Base-by-base conservation (phyloP, 1,284 basidiomycete genomes). In the Peniophora sp. region DNA sequence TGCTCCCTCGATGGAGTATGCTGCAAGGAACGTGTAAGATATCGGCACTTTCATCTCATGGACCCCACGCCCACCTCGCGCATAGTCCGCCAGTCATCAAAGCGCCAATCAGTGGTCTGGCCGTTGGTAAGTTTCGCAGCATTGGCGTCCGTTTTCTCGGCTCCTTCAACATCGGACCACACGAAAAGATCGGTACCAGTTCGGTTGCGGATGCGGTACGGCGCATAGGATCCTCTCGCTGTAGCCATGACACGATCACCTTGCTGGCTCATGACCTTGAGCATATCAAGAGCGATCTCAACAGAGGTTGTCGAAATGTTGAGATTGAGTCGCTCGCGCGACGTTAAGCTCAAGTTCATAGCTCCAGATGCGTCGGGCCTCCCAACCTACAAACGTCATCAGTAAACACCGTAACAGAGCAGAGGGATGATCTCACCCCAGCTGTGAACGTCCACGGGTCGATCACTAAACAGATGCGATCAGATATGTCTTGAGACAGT, bases 361-460 rank as follows among this genome's bases (percentile, higher is more conserved):
- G 83, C 80, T 39, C 76, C 76, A 0, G 73, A 68, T 1, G 73
- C 64, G 22, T 65, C 72, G 51, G 83, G 79, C 65, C 72, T 80
- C 3, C 71, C 61, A 42, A 81, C 67, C 85, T 88, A 56, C 22
- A 45, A 17, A 24, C 20, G 20, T 24, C n/a, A 47, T 17, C 10
- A 32, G 27, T 12, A 6, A 32, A 5, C 5, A 32, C 6, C 27
- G 27, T 12, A 32, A 32, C 27, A 5, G 27, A 32, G 27, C 12
- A 32, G 5, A 5, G 42, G 44, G 17, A 34, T 43, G 11, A 32
- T 64, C 77, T 54, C 63, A 92, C 91, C 51, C 76, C 76, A 47
- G 92, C 67, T 24, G 86, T 83, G 59, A 97, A 89, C 22, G 81
- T 88, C 96, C 97, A 99, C 1, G 97, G 97, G 64, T 99, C 97